Evolutionary conservation across 2,329 filamentous ascomycete species (phyloP), one percentile per base, ranked within the genome.

Genomic region (Beauveria australis): DNA sequence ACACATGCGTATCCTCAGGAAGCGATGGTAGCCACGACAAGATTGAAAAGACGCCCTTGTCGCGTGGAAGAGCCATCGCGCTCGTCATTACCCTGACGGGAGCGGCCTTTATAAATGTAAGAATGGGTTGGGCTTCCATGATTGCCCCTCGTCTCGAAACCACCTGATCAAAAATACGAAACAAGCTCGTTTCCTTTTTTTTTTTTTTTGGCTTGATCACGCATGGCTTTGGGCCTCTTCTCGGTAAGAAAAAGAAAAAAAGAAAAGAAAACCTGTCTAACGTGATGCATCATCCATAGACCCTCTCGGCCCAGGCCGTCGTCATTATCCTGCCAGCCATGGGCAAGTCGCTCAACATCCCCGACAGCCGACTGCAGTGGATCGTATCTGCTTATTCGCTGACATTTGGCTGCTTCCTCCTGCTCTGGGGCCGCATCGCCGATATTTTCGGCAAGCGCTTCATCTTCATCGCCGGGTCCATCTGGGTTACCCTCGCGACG

Each of bases 401-500:
- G 18, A 78, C 84, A 0, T 89, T 89, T 65, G 86, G 85, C 52
- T 88, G 85, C 70, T 88, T 89, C 67, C 72, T 89, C 28, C 73
- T 89, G 18, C 76, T 89, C 16, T 89, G 85, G 85, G 86, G 86
- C 28, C 78, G 86, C 22, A 79, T 89, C 24, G 86, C 83, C 60
- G 86, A 89, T 69, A 79, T 89, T 49, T 87, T 85, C 64, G 85
- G 86, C 60, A 86, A 87, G 69, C 79, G 85, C 9, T 74, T 79
- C 49, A 85, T 89, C 64, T 89, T 89, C 70, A 78, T 89, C 30
- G 76, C 76, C 62, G 86, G 86, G 0, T 86, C 84, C 1, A 78
- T 81, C 7, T 89, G 86, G 79, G 80, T 89, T 7, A 81, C 85
- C 0, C 70, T 79, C 1, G 80, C 81, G 0, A 82, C 83, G 3